A percentile compares a stretch with the other conserved stretches of the same genome.
These are phyloP conservation scores for Hanseniaspora opuntiae DNA, from an alignment of 805 yeast species.

Conservation along the genomic window DNA sequence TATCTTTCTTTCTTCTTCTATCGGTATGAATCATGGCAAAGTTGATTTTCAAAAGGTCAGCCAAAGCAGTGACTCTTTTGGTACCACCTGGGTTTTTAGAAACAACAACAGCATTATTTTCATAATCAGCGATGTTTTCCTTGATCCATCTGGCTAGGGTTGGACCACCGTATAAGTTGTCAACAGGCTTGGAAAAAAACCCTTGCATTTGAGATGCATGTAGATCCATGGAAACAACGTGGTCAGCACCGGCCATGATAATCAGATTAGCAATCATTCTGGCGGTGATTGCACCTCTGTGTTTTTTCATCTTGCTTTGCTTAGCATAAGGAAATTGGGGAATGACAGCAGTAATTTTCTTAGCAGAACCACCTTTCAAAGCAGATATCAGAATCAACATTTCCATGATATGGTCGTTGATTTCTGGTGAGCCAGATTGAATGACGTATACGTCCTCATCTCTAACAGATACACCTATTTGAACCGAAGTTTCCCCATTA, in stretches of 20 bases:
- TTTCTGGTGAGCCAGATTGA: conserved; percentile 75
- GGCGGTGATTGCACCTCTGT: conserved; percentile 97
- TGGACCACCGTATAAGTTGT: conserved; percentile 91
- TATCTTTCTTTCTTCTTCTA: conserved; percentile 75
- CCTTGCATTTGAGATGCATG: conserved; percentile 99
- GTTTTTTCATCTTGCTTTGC: conserved; percentile 96
- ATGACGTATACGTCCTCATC: conserved; percentile 94
- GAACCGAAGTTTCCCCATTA: conserved; percentile 95
- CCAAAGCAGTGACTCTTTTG: conserved; percentile 90
- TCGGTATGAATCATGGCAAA: conserved; percentile 99
- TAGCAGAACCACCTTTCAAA: conserved; percentile 96
- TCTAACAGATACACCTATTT: conserved; percentile 85
- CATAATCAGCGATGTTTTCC: conserved; percentile 73
- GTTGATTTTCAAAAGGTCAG: conserved; percentile 89
- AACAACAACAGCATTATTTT: conserved; percentile 74
- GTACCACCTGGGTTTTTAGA: conserved; percentile 99
- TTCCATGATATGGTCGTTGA: conserved; percentile 94
- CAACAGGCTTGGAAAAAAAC: conserved; percentile 92
- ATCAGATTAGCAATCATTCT: conserved; percentile 91
- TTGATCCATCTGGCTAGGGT: conserved; percentile 92
- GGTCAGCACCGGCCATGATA: conserved; percentile 98
- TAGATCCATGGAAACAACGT: conserved; percentile 92
- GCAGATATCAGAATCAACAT: conserved; percentile 83
- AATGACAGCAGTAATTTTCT: conserved; percentile 84
- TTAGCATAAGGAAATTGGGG: conserved; percentile 97